A percentile compares a stretch with the other conserved stretches of the same genome.
These are phyloP conservation scores for Teunomyces kruisii DNA, from an alignment of 805 yeast species.

Conservation along the genomic window DNA sequence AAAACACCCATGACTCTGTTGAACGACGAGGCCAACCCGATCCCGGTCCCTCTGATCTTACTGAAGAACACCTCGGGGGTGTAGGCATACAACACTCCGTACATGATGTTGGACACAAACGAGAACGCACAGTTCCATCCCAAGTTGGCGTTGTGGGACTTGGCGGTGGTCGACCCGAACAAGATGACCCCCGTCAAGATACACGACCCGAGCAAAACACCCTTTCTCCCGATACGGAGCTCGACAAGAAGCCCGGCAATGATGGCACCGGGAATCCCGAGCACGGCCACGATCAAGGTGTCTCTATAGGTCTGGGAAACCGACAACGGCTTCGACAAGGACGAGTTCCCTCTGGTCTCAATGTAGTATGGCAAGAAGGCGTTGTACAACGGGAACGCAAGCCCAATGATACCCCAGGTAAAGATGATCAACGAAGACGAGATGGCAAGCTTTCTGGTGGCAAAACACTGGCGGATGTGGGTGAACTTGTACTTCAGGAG, in stretches of 20 bases:
- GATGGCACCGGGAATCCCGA: constrained; percentile 35
- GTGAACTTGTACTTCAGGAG: constrained; percentile 24
- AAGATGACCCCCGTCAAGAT: constrained; percentile 55
- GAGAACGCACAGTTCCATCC: constrained; percentile 50
- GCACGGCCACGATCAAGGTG: constrained; percentile 28
- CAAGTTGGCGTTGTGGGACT: constrained; percentile 45
- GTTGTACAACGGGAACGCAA: constrained; percentile 57
- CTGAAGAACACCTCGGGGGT: constrained; percentile 64
- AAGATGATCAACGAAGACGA: constrained; percentile 41
- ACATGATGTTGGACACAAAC: constrained; percentile 52
- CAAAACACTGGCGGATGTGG: constrained; percentile 49
- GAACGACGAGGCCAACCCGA: constrained; percentile 56
- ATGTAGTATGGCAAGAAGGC: constrained; percentile 55
- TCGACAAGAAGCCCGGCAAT: constrained; percentile 34
- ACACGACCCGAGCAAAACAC: constrained; percentile 54
- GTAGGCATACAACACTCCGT: constrained; percentile 62
- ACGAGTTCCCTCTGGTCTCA: constrained; percentile 37
- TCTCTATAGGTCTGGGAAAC: constrained; percentile 33
- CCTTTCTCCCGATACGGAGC: constrained; percentile 51
- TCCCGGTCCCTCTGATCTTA: constrained; percentile 53
- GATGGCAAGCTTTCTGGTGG: constrained; percentile 42
- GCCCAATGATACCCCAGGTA: constrained; percentile 59
- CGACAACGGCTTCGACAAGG: constrained; percentile 25
- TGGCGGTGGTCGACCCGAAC: constrained; percentile 63
- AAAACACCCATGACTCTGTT: constrained; percentile 54